These are phyloP conservation scores for Hericium erinaceus DNA, from an alignment of 768 basidiomycete species.

Conservation along the genomic window DNA sequence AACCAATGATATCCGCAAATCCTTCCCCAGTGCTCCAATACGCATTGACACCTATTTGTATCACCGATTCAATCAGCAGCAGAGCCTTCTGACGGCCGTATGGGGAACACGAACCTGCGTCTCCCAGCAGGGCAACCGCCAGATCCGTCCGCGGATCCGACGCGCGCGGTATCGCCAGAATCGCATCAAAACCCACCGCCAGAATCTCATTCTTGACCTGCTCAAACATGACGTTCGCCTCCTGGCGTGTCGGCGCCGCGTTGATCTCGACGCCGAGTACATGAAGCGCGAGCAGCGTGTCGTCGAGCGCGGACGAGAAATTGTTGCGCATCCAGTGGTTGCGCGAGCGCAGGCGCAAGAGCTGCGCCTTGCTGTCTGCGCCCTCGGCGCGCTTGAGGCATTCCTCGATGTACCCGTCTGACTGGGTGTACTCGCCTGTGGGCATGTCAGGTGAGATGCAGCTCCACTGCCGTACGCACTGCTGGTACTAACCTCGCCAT, in stretches of 20 bases:
- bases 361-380: constrained; percentile 45
- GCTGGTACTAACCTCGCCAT: constrained; percentile 43
- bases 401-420: constrained; percentile 44
- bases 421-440: constrained; percentile 43
- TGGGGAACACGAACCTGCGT: constrained; percentile 39
- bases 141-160: constrained; percentile 51
- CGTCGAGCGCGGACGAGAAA: constrained; percentile 44
- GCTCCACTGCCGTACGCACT: neutral
- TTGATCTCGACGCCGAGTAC: constrained; percentile 55
- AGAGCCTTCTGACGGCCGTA: neutral
- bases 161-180: constrained; percentile 52
- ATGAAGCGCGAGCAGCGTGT: constrained; percentile 50
- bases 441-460: neutral
- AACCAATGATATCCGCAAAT: constrained; percentile 54
- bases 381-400: constrained; percentile 40
- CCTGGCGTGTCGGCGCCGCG: constrained; percentile 38
- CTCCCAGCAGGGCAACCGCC: constrained; percentile 56
- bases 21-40: constrained; percentile 56
- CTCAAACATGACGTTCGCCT: constrained; percentile 59
- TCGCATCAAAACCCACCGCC: constrained; percentile 59
- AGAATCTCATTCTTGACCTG: constrained; percentile 63
- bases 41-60: constrained; percentile 46
- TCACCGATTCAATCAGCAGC: neutral
- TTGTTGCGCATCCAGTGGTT: constrained; percentile 56
- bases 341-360: constrained; percentile 50